A percentile compares a stretch with the other conserved stretches of the same genome.
phyloP scores from a whole-genome alignment of 805 yeast genomes.

The Saccharomycopsis capsularis region DNA sequence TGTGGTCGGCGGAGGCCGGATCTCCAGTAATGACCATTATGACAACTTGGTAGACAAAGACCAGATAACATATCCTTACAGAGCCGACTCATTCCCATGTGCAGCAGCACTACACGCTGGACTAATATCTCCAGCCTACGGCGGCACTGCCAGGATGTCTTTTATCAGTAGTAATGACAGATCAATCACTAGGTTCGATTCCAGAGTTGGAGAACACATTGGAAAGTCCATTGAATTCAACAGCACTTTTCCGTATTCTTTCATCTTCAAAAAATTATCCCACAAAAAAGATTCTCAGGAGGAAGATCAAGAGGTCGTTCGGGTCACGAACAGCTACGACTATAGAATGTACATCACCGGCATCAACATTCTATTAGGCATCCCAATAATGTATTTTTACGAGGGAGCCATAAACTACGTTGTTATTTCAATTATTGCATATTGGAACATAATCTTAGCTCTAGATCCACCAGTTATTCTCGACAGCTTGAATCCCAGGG shows the following conservation, averaged over 20 bases:
- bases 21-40: slow-evolving; percentile 23
- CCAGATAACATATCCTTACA: slow-evolving; percentile 52
- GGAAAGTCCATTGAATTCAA: slow-evolving; percentile 47
- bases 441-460: slow-evolving; percentile 72
- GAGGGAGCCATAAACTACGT: slow-evolving; percentile 49
- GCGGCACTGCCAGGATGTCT: slow-evolving; percentile 68
- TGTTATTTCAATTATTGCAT: slow-evolving; percentile 57
- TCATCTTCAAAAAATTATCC: slow-evolving; percentile 38
- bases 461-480: slow-evolving; percentile 68
- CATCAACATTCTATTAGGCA: slow-evolving; percentile 55
- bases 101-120: slow-evolving; percentile 90
- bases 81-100: slow-evolving; percentile 87
- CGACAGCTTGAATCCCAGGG: slow-evolving; percentile 41
- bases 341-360: slow-evolving; percentile 52
- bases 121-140: slow-evolving; percentile 57
- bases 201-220: slow-evolving; percentile 36
- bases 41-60: slow-evolving; percentile 18
- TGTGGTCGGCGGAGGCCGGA: slow-evolving; percentile 69
- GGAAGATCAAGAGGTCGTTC: slow-evolving; percentile 25
- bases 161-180: slow-evolving; percentile 45
- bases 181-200: slow-evolving; percentile 33
- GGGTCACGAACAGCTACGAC: slow-evolving; percentile 56
- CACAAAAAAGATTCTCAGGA: neutral
- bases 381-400: slow-evolving; percentile 50
- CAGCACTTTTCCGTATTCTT: slow-evolving; percentile 72